phyloP scores from a whole-genome alignment of 2,329 filamentous ascomycete genomes.

The Paraphoma sp. region DNA sequence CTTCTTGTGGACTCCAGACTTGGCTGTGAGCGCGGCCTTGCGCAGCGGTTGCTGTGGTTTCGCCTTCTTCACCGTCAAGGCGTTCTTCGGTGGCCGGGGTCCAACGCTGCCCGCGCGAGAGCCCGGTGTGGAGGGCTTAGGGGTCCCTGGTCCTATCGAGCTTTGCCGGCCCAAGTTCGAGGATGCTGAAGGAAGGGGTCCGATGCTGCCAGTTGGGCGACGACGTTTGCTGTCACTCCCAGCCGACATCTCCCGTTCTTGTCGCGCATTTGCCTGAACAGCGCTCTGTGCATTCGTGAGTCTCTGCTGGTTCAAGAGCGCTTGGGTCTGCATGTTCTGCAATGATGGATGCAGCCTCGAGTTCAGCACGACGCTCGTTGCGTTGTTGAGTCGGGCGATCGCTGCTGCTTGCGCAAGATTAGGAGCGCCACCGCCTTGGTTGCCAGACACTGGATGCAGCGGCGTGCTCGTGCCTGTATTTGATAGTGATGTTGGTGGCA shows the following conservation, averaged over 20 bases:
- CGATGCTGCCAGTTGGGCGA: conserved; percentile 60
- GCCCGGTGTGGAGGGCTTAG: conserved; percentile 61
- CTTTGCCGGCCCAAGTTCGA: conserved; percentile 66
- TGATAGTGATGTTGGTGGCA: conserved; percentile 55
- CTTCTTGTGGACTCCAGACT: conserved; percentile 47
- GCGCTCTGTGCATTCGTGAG: conserved; percentile 43
- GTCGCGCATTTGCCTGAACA: conserved; percentile 40
- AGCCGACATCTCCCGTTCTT: conserved; percentile 61
- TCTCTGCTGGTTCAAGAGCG: conserved; percentile 45
- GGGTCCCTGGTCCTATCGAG: conserved; percentile 68
- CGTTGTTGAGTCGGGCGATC: conserved; percentile 50
- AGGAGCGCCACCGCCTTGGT: conserved; percentile 59
- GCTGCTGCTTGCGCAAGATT: conserved; percentile 59
- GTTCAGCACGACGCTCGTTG: conserved; percentile 43
- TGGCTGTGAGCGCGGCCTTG: conserved; percentile 44
- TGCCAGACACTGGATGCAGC: conserved; percentile 63
- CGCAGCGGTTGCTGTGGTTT: conserved; percentile 59
- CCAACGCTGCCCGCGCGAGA: conserved; percentile 67
- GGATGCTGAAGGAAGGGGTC: conserved; percentile 58
- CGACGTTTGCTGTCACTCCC: conserved; percentile 65
- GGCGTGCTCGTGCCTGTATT: conserved; percentile 57
- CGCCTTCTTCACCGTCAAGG: conserved; percentile 59
- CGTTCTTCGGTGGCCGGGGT: conserved; percentile 57
- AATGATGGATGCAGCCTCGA: conserved; percentile 37
- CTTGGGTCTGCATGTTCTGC: conserved; percentile 47